Evolutionary conservation across 1,139 yeast genomes (phyloP).

Genomic region (Pichia sorboxylosa): DNA sequence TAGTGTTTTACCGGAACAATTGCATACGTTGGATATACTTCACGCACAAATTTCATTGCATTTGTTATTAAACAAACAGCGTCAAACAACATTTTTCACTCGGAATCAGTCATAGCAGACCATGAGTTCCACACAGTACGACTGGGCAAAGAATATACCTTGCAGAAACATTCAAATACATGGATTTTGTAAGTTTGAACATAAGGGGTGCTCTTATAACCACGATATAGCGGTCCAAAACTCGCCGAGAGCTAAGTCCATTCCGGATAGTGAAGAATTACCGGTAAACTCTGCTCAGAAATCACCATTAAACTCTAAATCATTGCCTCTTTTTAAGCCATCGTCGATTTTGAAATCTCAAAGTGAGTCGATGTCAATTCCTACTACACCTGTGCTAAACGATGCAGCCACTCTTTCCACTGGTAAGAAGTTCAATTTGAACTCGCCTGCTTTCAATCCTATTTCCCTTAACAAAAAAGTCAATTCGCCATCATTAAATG

Average conservation of each 20-base stretch:
- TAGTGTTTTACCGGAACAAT: too few species aligned
- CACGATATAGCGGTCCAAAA: conserved; percentile 35
- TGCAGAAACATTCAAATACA: conserved; percentile 79
- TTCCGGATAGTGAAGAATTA: conserved; percentile 1
- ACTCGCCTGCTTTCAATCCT: conserved; percentile 57
- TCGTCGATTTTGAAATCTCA: neutral
- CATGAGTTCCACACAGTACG: conserved; percentile 17
- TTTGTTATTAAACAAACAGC: too few species aligned
- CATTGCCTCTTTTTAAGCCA: conserved; percentile 3
- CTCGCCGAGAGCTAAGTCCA: conserved; percentile 1
- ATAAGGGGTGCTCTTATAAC: conserved; percentile 78
- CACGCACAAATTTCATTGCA: too few species aligned
- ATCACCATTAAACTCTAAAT: neutral
- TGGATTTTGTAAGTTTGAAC: conserved; percentile 83
- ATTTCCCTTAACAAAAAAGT: conserved; percentile 28
- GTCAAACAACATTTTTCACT: too few species aligned
- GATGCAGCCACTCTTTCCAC: conserved; percentile 17
- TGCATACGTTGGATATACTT: too few species aligned
- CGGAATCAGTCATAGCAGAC: too few species aligned
- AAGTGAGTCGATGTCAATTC: neutral
- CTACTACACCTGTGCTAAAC: neutral
- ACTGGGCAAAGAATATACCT: conserved; percentile 65
- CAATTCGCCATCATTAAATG: conserved; percentile 47
- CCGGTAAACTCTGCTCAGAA: conserved; percentile 6
- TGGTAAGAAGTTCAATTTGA: conserved; percentile 41